These are phyloP conservation scores for Solanum chacoense DNA, from an alignment of 305 asterid genomes.

Conservation along the genomic window DNA sequence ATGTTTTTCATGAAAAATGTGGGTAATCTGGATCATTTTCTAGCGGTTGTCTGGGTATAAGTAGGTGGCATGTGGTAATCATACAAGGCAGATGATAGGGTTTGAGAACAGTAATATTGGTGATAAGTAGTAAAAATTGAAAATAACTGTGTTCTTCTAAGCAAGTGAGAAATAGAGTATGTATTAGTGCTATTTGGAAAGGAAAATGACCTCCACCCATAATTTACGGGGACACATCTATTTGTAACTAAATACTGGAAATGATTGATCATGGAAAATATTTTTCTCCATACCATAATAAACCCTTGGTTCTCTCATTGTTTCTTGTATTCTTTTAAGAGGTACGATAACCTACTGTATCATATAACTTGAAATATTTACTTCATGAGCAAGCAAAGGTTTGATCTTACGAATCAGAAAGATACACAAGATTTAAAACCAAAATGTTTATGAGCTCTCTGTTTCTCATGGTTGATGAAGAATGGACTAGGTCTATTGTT, in stretches of 20 bases:
- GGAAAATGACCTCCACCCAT: neutral
- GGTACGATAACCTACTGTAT: neutral
- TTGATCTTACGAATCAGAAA: neutral
- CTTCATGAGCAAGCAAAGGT: neutral
- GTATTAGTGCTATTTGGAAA: neutral
- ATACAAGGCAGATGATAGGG: neutral
- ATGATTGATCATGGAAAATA: neutral
- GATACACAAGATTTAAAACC: neutral
- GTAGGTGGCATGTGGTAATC: neutral
- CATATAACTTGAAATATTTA: neutral
- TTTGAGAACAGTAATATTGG: neutral
- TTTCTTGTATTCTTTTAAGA: neutral
- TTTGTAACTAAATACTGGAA: neutral
- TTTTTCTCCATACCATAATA: neutral
- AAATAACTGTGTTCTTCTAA: neutral
- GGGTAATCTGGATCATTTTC: neutral
- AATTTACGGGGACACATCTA: neutral
- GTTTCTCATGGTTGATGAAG: neutral
- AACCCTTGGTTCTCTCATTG: neutral
- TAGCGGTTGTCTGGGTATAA: neutral
- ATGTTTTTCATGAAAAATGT: neutral
- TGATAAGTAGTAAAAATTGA: neutral
- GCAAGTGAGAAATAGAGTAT: neutral
- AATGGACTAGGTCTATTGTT: neutral
- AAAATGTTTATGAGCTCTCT: neutral